Conservation (phyloP, 331 rosid genomes). For the Phaseolus coccineus region DNA sequence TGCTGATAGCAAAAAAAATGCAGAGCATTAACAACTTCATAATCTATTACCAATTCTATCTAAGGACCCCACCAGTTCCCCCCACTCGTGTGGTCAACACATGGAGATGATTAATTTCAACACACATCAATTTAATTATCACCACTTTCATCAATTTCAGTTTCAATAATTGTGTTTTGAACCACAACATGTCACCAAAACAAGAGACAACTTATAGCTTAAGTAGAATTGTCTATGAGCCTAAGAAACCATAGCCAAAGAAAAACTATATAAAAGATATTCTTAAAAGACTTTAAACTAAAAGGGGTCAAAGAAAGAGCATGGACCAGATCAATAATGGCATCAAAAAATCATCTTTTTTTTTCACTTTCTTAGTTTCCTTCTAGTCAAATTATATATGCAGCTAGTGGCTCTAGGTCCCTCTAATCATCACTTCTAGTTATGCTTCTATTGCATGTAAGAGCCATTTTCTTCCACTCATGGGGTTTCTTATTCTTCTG, state of each 20-base stretch:
- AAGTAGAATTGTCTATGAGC: constrained; percentile 30
- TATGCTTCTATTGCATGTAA: constrained; percentile 49
- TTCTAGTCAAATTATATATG: constrained; percentile 54
- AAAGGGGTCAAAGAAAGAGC: constrained; percentile 51
- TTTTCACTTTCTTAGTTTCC: constrained; percentile 38
- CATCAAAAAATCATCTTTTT: constrained; percentile 28
- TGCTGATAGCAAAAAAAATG: constrained; percentile 43
- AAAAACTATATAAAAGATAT: background rate
- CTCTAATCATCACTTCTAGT: background rate
- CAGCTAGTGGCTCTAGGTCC: constrained; percentile 41
- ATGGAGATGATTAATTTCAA: constrained; percentile 51
- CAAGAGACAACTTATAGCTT: constrained; percentile 72
- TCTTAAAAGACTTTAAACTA: constrained; percentile 31
- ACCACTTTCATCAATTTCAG: constrained; percentile 49
- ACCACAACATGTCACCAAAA: constrained; percentile 68
- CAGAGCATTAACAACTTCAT: constrained; percentile 13
- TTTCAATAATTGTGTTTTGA: constrained; percentile 55
- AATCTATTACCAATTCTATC: constrained; percentile 15
- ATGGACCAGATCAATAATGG: constrained; percentile 65
- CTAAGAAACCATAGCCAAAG: constrained; percentile 35
- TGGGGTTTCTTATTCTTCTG: constrained; percentile 28
- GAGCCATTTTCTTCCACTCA: constrained; percentile 40
- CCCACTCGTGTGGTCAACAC: constrained; percentile 83
- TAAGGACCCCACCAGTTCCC: constrained; percentile 49
- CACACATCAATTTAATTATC: constrained; percentile 31